Percentiles rank a stretch among this genome's conserved stretches.
phyloP scores from a whole-genome alignment of 768 basidiomycete species.

The Serendipita sp. region DNA sequence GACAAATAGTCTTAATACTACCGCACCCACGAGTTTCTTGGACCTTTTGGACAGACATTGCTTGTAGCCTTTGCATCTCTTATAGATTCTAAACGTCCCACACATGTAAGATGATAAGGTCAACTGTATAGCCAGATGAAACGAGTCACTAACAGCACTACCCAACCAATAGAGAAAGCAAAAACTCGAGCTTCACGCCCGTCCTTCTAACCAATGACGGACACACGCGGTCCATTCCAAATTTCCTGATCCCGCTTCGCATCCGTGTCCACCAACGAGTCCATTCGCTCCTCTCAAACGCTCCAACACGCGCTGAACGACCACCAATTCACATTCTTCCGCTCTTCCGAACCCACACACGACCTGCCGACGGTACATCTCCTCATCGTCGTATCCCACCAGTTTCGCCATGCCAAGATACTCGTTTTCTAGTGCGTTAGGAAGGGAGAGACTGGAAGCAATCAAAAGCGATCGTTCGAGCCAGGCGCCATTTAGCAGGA shows the following conservation, averaged over 20 bases:
- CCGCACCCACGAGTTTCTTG: too few species aligned
- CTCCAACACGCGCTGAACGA: conserved; percentile 42
- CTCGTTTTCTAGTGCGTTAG: conserved; percentile 13
- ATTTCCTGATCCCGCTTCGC: neutral
- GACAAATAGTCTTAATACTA: too few species aligned
- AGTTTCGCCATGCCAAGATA: conserved; percentile 32
- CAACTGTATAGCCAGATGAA: too few species aligned
- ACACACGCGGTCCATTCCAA: neutral
- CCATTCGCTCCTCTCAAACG: neutral
- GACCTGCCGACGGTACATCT: conserved; percentile 50
- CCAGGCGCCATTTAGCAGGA: conserved; percentile 28
- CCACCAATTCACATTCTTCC: conserved; percentile 49
- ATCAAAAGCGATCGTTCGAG: neutral
- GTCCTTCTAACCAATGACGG: neutral
- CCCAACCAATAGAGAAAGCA: too few species aligned
- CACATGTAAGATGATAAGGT: too few species aligned
- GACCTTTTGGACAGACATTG: too few species aligned
- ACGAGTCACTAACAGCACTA: too few species aligned
- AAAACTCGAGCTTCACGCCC: neutral
- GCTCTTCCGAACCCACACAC: conserved; percentile 62
- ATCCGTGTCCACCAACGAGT: neutral
- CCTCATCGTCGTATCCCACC: conserved; percentile 38
- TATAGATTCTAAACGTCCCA: too few species aligned
- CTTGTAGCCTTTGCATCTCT: too few species aligned
- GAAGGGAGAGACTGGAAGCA: neutral